These are phyloP conservation scores for Starmerella riodocensis DNA, from an alignment of 805 yeast species.

Conservation along the genomic window DNA sequence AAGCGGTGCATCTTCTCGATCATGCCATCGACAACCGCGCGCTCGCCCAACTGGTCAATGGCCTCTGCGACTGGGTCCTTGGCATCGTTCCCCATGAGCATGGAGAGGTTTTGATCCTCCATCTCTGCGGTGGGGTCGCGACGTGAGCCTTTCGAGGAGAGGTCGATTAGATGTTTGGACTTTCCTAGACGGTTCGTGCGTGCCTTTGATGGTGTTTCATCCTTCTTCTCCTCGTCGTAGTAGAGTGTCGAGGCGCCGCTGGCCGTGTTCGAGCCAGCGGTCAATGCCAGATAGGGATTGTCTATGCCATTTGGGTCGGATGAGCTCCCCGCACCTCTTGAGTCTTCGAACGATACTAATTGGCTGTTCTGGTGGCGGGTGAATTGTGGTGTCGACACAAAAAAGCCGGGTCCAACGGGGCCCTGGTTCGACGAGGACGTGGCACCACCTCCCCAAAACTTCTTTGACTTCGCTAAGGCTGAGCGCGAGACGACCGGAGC, in stretches of 20 bases:
- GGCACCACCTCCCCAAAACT: constrained; percentile 26
- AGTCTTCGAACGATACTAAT: constrained; percentile 21
- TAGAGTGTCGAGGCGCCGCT: constrained; percentile 7
- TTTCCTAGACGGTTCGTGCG: no score
- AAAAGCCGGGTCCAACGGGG: constrained; percentile 27
- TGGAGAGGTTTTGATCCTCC: not conserved
- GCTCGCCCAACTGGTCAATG: constrained; percentile 4
- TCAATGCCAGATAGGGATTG: constrained; percentile 11
- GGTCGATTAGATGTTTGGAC: not conserved
- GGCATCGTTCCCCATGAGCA: not conserved
- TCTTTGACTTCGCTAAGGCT: constrained; percentile 25
- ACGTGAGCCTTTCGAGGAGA: not conserved
- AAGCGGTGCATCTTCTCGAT: constrained; percentile 13
- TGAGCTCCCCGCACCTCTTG: constrained; percentile 16
- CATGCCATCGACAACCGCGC: constrained; percentile 3
- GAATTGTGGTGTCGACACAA: constrained; percentile 31
- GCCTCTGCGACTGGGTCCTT: constrained; percentile 3
- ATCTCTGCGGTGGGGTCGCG: not conserved
- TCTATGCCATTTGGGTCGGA: constrained; percentile 12
- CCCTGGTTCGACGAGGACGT: constrained; percentile 21
- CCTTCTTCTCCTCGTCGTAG: constrained; percentile 11
- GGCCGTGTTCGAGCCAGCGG: constrained; percentile 11
- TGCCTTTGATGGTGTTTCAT: no score
- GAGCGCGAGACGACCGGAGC: constrained; percentile 28
- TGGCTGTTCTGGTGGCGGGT: constrained; percentile 29